phyloP scores from a whole-genome alignment of 2,329 filamentous ascomycete species.

The Penicillium rolfsii region DNA sequence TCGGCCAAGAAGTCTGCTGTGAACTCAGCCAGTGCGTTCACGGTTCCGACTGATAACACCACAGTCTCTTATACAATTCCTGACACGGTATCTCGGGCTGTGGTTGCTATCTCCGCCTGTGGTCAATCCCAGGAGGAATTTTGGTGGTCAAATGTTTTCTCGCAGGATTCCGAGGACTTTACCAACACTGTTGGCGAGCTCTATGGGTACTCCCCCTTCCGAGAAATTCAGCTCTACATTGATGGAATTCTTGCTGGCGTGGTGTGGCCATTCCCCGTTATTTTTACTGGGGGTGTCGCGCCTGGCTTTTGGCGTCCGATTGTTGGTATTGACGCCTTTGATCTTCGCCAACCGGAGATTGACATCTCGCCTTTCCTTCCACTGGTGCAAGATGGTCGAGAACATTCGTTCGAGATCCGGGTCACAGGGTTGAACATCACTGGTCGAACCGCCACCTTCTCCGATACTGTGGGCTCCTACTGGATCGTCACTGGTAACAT shows the following conservation, averaged over 20 bases:
- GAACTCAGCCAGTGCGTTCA: slow-evolving; percentile 67
- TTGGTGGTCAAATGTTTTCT: slow-evolving; percentile 79
- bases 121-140: slow-evolving; percentile 79
- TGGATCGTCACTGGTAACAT: slow-evolving; percentile 81
- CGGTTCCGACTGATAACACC: slow-evolving; percentile 65
- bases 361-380: slow-evolving; percentile 79
- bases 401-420: slow-evolving; percentile 69
- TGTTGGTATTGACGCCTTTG: slow-evolving; percentile 77
- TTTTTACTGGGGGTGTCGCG: slow-evolving; percentile 80
- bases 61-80: slow-evolving; percentile 66
- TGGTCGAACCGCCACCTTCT: slow-evolving; percentile 53
- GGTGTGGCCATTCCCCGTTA: slow-evolving; percentile 78
- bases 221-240: slow-evolving; percentile 76
- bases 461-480: slow-evolving; percentile 62
- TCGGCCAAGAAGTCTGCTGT: slow-evolving; percentile 37
- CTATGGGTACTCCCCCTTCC: slow-evolving; percentile 71
- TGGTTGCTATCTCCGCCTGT: slow-evolving; percentile 75
- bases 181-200: slow-evolving; percentile 59
- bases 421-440: slow-evolving; percentile 67
- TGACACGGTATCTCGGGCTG: slow-evolving; percentile 66
- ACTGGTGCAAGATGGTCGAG: slow-evolving; percentile 65
- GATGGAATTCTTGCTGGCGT: slow-evolving; percentile 74
- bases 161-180: slow-evolving; percentile 64
- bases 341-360: slow-evolving; percentile 77
- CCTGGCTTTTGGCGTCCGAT: slow-evolving; percentile 77